Percentiles rank a stretch among this genome's conserved stretches.
Evolutionary conservation across 805 yeast genomes (phyloP).

Genomic region (Ogataea angusta): DNA sequence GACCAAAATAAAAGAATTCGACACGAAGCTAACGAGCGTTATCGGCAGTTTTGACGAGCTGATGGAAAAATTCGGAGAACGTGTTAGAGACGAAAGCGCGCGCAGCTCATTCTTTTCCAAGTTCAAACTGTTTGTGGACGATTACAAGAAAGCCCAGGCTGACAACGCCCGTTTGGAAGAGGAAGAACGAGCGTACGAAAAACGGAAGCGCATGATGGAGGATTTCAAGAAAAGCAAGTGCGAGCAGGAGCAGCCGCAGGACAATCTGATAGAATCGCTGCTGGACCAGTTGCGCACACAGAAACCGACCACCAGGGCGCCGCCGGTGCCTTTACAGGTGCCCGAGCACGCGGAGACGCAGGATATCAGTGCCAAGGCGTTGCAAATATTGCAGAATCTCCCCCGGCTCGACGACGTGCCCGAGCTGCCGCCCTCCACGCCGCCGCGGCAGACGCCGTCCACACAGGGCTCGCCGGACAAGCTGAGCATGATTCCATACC

Average conservation of each 20-base stretch:
- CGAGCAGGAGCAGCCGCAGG: slow-evolving; percentile 1
- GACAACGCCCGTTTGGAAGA: slow-evolving; percentile 70
- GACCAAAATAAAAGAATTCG: slow-evolving; percentile 44
- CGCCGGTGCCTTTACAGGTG: background rate
- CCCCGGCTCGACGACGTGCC: slow-evolving; percentile 3
- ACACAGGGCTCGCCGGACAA: slow-evolving; percentile 12
- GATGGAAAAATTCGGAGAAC: slow-evolving; percentile 74
- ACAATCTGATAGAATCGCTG: slow-evolving; percentile 22
- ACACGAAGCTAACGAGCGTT: slow-evolving; percentile 49
- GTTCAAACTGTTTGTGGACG: slow-evolving; percentile 56
- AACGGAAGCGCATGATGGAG: slow-evolving; percentile 56
- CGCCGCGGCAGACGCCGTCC: background rate
- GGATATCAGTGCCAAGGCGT: slow-evolving; percentile 19
- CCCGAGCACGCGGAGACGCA: slow-evolving; percentile 17
- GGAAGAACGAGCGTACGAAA: slow-evolving; percentile 61
- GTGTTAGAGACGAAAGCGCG: slow-evolving; percentile 48
- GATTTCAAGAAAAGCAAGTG: slow-evolving; percentile 22
- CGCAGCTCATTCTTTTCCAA: slow-evolving; percentile 60
- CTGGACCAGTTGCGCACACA: slow-evolving; percentile 22
- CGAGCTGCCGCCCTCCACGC: slow-evolving; percentile 2
- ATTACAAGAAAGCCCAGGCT: slow-evolving; percentile 59
- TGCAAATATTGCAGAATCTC: slow-evolving; percentile 19
- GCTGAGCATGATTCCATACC: slow-evolving; percentile 22
- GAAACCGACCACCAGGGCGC: slow-evolving; percentile 3
- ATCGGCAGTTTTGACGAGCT: slow-evolving; percentile 51